These are phyloP conservation scores for Kernera saxatilis DNA, from an alignment of 345 rosid species.

Conservation along the genomic window DNA sequence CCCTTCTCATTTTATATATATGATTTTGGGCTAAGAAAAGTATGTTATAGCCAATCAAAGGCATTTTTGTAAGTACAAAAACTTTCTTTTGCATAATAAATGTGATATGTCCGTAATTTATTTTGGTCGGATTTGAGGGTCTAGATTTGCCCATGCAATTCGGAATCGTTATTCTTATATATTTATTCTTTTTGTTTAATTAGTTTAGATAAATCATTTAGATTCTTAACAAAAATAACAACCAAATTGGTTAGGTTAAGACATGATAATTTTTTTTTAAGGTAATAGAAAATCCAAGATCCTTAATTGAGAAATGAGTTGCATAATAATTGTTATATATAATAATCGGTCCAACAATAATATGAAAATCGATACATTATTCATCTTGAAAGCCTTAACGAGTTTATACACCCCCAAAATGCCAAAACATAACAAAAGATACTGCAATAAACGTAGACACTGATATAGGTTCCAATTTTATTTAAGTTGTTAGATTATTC, in stretches of 20 bases:
- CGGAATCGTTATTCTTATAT: not conserved
- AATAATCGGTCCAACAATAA: not conserved
- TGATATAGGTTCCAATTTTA: not conserved
- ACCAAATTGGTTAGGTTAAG: not conserved
- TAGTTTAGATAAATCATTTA: too few relatives aligned
- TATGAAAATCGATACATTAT: not conserved
- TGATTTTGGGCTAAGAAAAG: too few relatives aligned
- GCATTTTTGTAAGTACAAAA: too few relatives aligned
- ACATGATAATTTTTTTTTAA: not conserved
- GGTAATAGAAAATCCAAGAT: not conserved
- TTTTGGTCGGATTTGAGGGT: not conserved
- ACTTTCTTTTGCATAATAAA: too few relatives aligned
- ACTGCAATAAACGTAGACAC: not conserved
- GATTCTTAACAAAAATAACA: not conserved
- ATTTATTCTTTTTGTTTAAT: too few relatives aligned
- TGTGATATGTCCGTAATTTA: too few relatives aligned
- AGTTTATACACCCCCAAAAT: not conserved
- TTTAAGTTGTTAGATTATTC: not conserved
- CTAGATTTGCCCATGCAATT: not conserved
- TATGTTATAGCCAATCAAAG: too few relatives aligned
- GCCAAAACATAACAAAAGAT: not conserved
- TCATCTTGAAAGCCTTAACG: not conserved
- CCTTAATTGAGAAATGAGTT: not conserved
- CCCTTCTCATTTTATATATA: too few relatives aligned
- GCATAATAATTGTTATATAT: not conserved